These are phyloP conservation scores for Nemania bipapillata DNA, from an alignment of 2,329 filamentous ascomycete species.

Conservation along the genomic window DNA sequence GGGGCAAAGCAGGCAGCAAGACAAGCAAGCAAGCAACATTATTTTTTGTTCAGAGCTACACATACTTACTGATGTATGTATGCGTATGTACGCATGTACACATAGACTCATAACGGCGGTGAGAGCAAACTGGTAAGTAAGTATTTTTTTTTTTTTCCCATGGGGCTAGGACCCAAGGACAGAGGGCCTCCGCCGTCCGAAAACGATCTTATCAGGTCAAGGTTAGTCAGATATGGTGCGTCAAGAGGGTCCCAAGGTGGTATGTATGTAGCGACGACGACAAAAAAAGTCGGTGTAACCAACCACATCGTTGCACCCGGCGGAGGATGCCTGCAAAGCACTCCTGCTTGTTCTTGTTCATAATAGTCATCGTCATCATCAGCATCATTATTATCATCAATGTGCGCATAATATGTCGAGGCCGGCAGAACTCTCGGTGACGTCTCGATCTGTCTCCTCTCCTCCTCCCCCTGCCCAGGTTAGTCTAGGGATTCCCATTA, in stretches of 20 bases:
- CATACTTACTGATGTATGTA: not conserved
- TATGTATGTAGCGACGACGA: constrained; percentile 8
- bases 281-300: constrained; percentile 40
- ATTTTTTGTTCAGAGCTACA: no score
- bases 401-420: constrained; percentile 11
- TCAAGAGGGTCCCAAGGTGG: not conserved
- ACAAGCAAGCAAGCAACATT: constrained; percentile 10
- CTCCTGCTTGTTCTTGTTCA: not conserved
- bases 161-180: constrained; percentile 22
- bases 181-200: constrained; percentile 24
- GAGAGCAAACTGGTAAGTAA: no score
- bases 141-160: not conserved
- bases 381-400: constrained; percentile 1
- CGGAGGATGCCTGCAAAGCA: constrained; percentile 26
- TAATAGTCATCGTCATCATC: not conserved
- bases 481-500: no score
- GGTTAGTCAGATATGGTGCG: not conserved
- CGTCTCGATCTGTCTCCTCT: constrained; percentile 7
- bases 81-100: no score
- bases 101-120: constrained; percentile 33
- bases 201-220: constrained; percentile 7
- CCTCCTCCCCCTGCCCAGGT: not conserved
- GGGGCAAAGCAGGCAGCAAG: no score
- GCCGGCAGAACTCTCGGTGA: constrained; percentile 29
- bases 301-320: constrained; percentile 35